Conservation (phyloP, 306 rosid genomes). For the Acmispon strigosus region DNA sequence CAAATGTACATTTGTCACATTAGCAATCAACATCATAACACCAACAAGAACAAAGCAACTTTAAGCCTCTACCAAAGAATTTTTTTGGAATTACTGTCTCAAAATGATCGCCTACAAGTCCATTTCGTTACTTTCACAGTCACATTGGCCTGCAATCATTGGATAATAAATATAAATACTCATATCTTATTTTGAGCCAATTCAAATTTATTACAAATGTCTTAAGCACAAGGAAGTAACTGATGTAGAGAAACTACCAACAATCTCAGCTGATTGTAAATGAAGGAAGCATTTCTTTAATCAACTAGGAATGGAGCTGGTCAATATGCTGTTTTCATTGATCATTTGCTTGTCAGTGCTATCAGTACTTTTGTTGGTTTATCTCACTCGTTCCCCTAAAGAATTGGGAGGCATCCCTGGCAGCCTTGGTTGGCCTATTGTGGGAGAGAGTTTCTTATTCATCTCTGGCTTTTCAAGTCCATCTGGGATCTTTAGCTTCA, state of each 20-base stretch:
- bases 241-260: background rate
- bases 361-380: slow-evolving; percentile 29
- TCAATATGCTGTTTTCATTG: slow-evolving; percentile 18
- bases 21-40: background rate
- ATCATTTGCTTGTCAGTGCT: slow-evolving; percentile 26
- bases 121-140: background rate
- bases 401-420: slow-evolving; percentile 74
- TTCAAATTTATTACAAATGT: slow-evolving; percentile 1
- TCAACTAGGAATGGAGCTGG: slow-evolving; percentile 37
- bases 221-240: background rate
- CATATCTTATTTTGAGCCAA: background rate
- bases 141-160: slow-evolving; percentile 14
- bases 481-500: slow-evolving; percentile 75
- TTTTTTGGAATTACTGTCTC: background rate
- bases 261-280: background rate
- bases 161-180: slow-evolving; percentile 1
- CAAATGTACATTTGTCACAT: background rate
- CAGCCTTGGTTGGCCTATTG: slow-evolving; percentile 75
- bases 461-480: slow-evolving; percentile 70
- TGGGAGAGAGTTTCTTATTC: slow-evolving; percentile 74
- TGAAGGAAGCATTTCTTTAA: background rate
- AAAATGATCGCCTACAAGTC: background rate
- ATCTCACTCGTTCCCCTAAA: slow-evolving; percentile 50
- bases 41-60: slow-evolving; percentile 22
- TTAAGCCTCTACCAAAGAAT: background rate